phyloP scores from a whole-genome alignment of 2,329 filamentous ascomycete species.

The Colletotrichum chlorophyti region DNA sequence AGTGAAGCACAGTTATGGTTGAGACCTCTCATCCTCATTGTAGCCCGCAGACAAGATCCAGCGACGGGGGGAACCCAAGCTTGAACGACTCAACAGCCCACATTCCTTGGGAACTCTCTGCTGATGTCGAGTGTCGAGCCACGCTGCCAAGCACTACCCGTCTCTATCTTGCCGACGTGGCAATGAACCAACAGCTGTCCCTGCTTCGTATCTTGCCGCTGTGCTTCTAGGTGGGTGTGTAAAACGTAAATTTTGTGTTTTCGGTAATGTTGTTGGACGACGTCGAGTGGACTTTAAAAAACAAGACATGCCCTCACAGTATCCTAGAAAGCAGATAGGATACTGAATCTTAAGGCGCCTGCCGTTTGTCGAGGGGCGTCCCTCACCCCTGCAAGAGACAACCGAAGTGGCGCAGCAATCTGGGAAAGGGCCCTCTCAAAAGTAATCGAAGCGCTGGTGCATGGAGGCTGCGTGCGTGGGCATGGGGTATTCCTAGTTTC shows the following conservation, averaged over 20 bases:
- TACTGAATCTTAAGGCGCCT: constrained; percentile 16
- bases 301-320: constrained; percentile 15
- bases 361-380: constrained; percentile 1
- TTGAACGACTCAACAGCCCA: no score
- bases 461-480: constrained; percentile 13
- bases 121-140: neutral
- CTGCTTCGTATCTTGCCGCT: neutral
- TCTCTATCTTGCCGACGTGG: neutral
- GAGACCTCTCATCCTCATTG: no score
- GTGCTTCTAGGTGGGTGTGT: no score
- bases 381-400: neutral
- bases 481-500: constrained; percentile 22
- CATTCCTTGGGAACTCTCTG: no score
- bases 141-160: constrained; percentile 12
- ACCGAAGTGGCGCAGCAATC: neutral
- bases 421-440: constrained; percentile 1
- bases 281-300: constrained; percentile 3
- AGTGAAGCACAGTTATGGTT: no score
- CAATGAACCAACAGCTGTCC: neutral
- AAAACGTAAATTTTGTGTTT: constrained; percentile 8
- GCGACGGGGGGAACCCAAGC: no score
- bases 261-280: neutral
- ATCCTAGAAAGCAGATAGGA: constrained; percentile 20
- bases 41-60: no score
- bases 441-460: constrained; percentile 12